phyloP scores from a whole-genome alignment of 805 yeast species.

The Kodamaea lidongshanica region DNA sequence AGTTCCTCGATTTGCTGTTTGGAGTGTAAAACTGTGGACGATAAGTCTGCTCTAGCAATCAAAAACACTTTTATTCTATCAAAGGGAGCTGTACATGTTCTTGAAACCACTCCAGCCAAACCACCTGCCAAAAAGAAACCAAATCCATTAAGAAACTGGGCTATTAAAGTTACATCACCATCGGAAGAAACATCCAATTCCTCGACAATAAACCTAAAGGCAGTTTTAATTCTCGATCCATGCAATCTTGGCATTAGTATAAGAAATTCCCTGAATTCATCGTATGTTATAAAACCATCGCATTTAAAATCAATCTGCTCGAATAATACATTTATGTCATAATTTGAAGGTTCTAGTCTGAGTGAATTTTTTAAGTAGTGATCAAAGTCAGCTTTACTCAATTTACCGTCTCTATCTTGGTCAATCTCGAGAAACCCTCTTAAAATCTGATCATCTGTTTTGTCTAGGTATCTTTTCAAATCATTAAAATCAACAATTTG shows the following conservation, averaged over 20 bases:
- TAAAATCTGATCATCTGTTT: slow-evolving; percentile 66
- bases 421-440: slow-evolving; percentile 66
- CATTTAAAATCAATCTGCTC: slow-evolving; percentile 47
- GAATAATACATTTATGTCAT: slow-evolving; percentile 52
- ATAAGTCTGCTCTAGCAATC: slow-evolving; percentile 81
- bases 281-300: slow-evolving; percentile 68
- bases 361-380: slow-evolving; percentile 53
- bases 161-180: slow-evolving; percentile 83
- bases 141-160: slow-evolving; percentile 73
- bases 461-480: slow-evolving; percentile 56
- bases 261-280: slow-evolving; percentile 80
- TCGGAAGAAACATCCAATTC: slow-evolving; percentile 79
- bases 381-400: slow-evolving; percentile 60
- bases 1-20: slow-evolving; percentile 38
- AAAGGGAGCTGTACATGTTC: slow-evolving; percentile 96
- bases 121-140: slow-evolving; percentile 96
- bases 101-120: slow-evolving; percentile 86
- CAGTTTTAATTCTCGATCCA: slow-evolving; percentile 75
- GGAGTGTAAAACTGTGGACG: slow-evolving; percentile 61
- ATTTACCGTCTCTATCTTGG: slow-evolving; percentile 63
- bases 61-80: slow-evolving; percentile 91
- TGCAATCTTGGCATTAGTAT: slow-evolving; percentile 74
- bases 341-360: slow-evolving; percentile 46
- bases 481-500: slow-evolving; percentile 55
- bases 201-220: slow-evolving; percentile 73